Conservation (phyloP, 2,329 filamentous ascomycete genomes). For the Lachnum nothofagi region DNA sequence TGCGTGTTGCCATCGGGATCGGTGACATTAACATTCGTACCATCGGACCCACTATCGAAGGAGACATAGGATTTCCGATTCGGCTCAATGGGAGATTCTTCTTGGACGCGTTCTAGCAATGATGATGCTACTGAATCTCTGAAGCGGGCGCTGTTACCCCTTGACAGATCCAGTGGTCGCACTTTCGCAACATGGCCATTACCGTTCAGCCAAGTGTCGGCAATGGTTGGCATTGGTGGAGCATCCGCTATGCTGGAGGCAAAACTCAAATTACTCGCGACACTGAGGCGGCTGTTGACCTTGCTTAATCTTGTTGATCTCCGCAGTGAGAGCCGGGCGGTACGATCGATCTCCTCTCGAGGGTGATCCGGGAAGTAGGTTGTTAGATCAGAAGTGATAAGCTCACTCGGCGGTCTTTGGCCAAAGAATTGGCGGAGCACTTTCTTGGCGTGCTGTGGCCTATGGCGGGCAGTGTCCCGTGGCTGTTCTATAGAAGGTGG, state of each 20-base stretch:
- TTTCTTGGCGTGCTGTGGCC: conserved; percentile 44
- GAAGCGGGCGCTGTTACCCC: conserved; percentile 49
- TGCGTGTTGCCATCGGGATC: conserved; percentile 72
- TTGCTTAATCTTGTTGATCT: conserved; percentile 86
- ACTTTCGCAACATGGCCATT: conserved; percentile 50
- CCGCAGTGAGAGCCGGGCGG: conserved; percentile 85
- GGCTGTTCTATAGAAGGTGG: conserved; percentile 40
- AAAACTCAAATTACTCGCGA: conserved; percentile 88
- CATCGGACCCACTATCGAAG: conserved; percentile 67
- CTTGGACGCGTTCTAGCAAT: conserved; percentile 81
- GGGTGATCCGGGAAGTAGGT: conserved; percentile 97
- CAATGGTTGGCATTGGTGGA: conserved; percentile 90
- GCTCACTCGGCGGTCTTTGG: conserved; percentile 86
- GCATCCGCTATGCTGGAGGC: conserved; percentile 89
- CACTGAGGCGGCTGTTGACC: conserved; percentile 86
- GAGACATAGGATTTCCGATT: conserved; percentile 96
- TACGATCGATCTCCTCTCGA: conserved; percentile 90
- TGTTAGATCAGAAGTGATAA: conserved; percentile 92
- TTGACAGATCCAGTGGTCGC: conserved; percentile 40
- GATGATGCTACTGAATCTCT: conserved; percentile 87
- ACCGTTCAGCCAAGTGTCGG: conserved; percentile 80
- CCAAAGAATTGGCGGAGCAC: conserved; percentile 81
- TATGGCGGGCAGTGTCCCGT: conserved; percentile 31
- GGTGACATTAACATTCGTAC: conserved; percentile 63
- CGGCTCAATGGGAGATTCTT: conserved; percentile 78